Base-by-base conservation (phyloP, 495 filamentous ascomycete genomes). In the Aspergillus bertholletiae region DNA sequence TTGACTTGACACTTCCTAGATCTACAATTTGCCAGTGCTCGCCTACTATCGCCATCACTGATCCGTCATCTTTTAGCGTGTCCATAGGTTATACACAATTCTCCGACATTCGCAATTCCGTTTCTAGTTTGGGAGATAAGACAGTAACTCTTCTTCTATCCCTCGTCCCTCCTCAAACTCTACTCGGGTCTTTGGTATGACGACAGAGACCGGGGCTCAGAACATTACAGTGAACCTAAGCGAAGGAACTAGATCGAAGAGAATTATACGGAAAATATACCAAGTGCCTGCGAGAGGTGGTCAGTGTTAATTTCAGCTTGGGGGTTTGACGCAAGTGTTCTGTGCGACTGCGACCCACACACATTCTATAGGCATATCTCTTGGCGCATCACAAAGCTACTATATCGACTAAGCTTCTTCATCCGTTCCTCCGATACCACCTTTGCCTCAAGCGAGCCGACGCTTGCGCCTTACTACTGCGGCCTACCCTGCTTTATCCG, bases 371-470 rank as follows among this genome's bases (percentile, higher is more conserved):
- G n/a, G n/a, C n/a, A 26, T 47, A 54, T 56, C 39, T 56, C 54
- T 54, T 56, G 58, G 58, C 53, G 51, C 18, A 28, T 34, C 58
- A 11, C 32, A 20, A 21, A 56, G 58, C 60, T 62, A 64, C 59
- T 55, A 55, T 55, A 56, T 44, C 45, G 41, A 35, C 56, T 53
- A 51, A 40, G 23, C 35, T 37, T 49, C 56, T 58, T 57, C 64
- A 66, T 74, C 72, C 72, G 70, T 73, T 74, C 62, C 68, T 58
- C 72, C 72, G 72, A 63, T 55, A 53, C 55, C 40, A 48, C 58
- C 55, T 50, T 46, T 6, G 15, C 54, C 46, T 50, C 26, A 54
- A 49, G 44, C 47, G 35, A 49, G 48, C 57, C 59, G 58, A 58
- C 54, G 48, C 54, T 61, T 54, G 54, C 30, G 41, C 55, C 56